These are phyloP conservation scores for Rhizophagus sp. DNA, from an alignment of 192 early-diverging fungal genomes.

Conservation along the genomic window DNA sequence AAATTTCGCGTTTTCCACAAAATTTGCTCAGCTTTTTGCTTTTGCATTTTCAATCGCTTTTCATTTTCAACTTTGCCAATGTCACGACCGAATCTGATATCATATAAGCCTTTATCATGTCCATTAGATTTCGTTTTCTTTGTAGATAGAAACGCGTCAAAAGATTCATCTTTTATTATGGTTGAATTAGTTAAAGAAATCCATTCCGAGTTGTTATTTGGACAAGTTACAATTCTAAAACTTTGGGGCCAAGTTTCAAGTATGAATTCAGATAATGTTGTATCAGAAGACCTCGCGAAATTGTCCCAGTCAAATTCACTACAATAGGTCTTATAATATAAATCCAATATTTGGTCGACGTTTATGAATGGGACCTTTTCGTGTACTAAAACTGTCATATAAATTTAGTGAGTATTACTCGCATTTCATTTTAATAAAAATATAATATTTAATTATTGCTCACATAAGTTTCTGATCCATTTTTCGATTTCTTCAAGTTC, in stretches of 20 bases:
- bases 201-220: not conserved
- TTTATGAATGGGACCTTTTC: not conserved
- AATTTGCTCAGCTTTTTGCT: not conserved
- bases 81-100: not conserved
- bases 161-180: not conserved
- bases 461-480: not conserved
- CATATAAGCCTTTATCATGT: not conserved
- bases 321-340: not conserved
- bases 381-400: not conserved
- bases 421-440: too few relatives aligned
- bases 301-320: not conserved
- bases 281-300: not conserved
- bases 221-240: not conserved
- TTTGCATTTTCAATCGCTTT: not conserved
- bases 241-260: not conserved
- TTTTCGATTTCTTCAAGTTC: not conserved
- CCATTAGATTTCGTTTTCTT: not conserved
- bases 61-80: not conserved
- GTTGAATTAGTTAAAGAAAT: not conserved
- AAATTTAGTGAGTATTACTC: too few relatives aligned
- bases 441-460: not conserved
- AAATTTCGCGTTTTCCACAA: not conserved
- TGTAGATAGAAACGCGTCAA: not conserved
- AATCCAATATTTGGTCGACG: not conserved
- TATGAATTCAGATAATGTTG: not conserved